Conservation (phyloP, 257 asterid species). For the Nicotiana paniculata region DNA sequence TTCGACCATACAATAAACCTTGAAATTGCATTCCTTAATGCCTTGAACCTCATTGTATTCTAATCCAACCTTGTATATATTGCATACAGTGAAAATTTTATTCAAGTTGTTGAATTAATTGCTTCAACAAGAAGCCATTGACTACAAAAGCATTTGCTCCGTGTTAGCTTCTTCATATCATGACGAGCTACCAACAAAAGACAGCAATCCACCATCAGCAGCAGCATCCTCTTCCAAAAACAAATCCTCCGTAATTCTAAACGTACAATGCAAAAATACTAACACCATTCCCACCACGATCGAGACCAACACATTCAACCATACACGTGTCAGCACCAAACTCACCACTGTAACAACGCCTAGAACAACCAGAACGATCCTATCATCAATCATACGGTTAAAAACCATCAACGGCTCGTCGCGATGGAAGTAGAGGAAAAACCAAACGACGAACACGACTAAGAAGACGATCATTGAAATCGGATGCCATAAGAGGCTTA, state of each 20-base stretch:
- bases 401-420: constrained; percentile 52
- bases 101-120: background rate
- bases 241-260: constrained; percentile 63
- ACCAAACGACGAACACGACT: constrained; percentile 42
- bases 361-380: constrained; percentile 36
- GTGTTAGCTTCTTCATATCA: background rate
- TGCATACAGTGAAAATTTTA: background rate
- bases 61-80: background rate
- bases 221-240: constrained; percentile 59
- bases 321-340: constrained; percentile 46
- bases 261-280: constrained; percentile 43
- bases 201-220: constrained; percentile 44
- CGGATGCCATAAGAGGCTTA: constrained; percentile 65
- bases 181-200: constrained; percentile 37
- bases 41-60: background rate
- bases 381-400: constrained; percentile 57
- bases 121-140: background rate
- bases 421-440: constrained; percentile 46
- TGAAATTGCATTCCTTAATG: background rate
- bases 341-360: constrained; percentile 39
- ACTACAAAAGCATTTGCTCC: background rate
- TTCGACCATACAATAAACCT: background rate
- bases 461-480: constrained; percentile 54
- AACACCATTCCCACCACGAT: constrained; percentile 31
- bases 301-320: constrained; percentile 63